A percentile compares a stretch with the other conserved stretches of the same genome.
phyloP scores from a whole-genome alignment of 2,329 filamentous ascomycete genomes.

The Onygenales sp. region DNA sequence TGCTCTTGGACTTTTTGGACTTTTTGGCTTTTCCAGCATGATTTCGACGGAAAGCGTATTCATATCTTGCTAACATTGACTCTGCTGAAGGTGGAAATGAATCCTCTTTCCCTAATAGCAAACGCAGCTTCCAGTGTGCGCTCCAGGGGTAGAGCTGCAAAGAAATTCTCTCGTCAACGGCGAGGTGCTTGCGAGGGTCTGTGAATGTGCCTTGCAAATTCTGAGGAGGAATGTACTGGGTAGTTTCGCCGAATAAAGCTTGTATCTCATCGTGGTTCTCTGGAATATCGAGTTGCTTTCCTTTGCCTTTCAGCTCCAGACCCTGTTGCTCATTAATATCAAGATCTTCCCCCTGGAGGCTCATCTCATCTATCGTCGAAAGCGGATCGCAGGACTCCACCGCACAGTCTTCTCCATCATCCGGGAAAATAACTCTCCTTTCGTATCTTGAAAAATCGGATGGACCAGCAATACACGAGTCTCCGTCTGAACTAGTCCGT shows the following conservation, averaged over 20 bases:
- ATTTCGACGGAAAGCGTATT: too few relatives aligned
- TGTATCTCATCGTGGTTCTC: background rate
- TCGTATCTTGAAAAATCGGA: background rate
- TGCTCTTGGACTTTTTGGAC: too few relatives aligned
- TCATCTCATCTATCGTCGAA: background rate
- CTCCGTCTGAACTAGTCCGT: background rate
- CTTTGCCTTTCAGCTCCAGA: background rate
- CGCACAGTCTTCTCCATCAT: background rate
- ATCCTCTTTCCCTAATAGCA: too few relatives aligned
- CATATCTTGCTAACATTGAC: too few relatives aligned
- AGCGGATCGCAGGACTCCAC: constrained; percentile 2
- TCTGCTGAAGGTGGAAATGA: too few relatives aligned
- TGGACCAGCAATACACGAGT: background rate
- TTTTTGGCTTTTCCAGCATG: too few relatives aligned
- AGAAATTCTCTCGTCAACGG: too few relatives aligned
- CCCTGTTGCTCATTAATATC: background rate
- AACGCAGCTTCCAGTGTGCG: too few relatives aligned
- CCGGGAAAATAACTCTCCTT: background rate
- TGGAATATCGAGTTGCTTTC: background rate
- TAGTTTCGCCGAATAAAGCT: background rate
- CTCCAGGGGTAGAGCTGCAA: too few relatives aligned
- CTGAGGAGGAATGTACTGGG: too few relatives aligned
- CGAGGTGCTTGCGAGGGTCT: too few relatives aligned
- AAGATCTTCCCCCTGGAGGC: background rate
- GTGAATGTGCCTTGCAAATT: too few relatives aligned